Base-by-base conservation (phyloP, 202 grass and related monocot species). In the Hordeum pubiflorum region DNA sequence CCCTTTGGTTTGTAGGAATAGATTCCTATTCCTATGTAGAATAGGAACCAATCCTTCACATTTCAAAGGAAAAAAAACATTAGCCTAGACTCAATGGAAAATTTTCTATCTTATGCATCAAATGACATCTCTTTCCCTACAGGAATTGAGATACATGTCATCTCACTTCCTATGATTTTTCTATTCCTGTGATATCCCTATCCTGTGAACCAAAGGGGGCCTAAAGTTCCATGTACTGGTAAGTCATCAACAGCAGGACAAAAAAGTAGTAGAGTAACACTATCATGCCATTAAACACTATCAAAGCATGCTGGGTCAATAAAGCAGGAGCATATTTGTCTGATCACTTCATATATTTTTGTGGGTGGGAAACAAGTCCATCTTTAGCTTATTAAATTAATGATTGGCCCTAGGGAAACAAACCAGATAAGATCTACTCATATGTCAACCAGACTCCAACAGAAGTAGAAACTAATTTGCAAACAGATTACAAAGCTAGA, bases 331-430 rank as follows among this genome's bases (percentile, higher is more conserved):
- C 33, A 80, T 41, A 31, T 70, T 9, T 63, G 18, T 40, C 18
- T 46, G 31, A 50, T 72, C 41, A 18, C 69, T 82, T 50, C 69
- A 82, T 73, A 14, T 82, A 63, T 52, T 52, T 17, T n/a, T 52
- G 48, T 52, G 48, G 48, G 48, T 52, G 48, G 48, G 17, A 52
- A 52, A 52, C 17, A n/a, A n/a, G 48, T 52, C 48, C 48, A 52
- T 31, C 36, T 72, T 72, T 40, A 43, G 23, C 32, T 73, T 63
- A 46, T 62, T 74, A 61, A 48, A 58, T 48, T 69, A 81, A 61
- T 62, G 55, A 48, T 58, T 11, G 24, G 23, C 79, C 12, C 40
- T 34, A 41, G 21, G 68, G 24, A 18, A 71, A 32, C 66, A 73
- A 61, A 37, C 15, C n/a, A 72, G 22, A 57, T 60, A 60, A 69